Conservation (phyloP, 2,329 filamentous ascomycete species). For the Elsinoe perseae region DNA sequence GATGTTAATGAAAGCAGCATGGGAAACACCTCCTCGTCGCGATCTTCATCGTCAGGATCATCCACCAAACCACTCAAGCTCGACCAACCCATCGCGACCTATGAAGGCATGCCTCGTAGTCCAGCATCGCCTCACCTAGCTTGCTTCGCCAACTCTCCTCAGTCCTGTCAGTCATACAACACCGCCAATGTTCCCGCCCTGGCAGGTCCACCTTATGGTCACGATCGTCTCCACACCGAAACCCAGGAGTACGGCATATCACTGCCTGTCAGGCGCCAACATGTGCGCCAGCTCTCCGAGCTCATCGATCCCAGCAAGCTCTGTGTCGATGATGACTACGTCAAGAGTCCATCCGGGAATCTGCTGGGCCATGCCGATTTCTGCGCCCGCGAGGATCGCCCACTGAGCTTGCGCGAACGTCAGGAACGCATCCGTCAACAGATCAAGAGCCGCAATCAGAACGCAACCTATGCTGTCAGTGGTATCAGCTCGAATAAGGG, state of each 20-base stretch:
- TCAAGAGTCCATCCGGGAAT: conserved; percentile 29
- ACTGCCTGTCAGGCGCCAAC: conserved; percentile 21
- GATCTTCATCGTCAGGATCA: not conserved
- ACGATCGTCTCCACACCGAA: conserved; percentile 9
- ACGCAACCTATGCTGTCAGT: conserved; percentile 1
- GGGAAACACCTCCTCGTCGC: not conserved
- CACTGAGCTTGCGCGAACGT: conserved; percentile 30
- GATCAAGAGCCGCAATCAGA: not conserved
- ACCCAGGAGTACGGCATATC: conserved; percentile 19
- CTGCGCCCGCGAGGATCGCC: conserved; percentile 25
- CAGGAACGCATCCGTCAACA: conserved; percentile 27
- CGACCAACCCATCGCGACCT: not conserved
- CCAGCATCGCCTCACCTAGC: conserved; percentile 7
- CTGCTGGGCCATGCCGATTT: conserved; percentile 24
- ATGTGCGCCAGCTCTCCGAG: conserved; percentile 23
- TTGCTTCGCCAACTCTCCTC: not conserved
- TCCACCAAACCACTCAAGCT: not conserved
- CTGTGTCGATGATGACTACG: conserved; percentile 17
- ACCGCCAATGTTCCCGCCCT: not conserved
- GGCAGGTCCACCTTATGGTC: not conserved
- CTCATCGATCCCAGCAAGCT: conserved; percentile 26
- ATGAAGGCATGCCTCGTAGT: conserved; percentile 14
- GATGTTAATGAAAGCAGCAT: not conserved
- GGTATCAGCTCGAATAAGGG: not conserved
- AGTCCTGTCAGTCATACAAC: conserved; percentile 5